A percentile compares a stretch with the other conserved stretches of the same genome.
phyloP scores from a whole-genome alignment of 129 eudicot species.

The Escallonia herrerae region DNA sequence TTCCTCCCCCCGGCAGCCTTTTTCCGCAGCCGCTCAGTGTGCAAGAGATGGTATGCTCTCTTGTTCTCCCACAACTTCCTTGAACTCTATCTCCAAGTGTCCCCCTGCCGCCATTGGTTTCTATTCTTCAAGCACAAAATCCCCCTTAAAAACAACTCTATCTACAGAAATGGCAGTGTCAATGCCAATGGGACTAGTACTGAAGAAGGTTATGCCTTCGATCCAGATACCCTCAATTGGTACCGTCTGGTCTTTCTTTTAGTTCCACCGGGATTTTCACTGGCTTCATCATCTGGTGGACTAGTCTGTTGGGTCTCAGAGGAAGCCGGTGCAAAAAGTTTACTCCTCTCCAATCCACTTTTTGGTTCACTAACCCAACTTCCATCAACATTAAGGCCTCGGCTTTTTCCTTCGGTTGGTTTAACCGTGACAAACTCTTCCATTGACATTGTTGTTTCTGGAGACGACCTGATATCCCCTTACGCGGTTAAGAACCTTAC shows the following conservation, averaged over 20 bases:
- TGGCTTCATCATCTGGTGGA: conserved; percentile 71
- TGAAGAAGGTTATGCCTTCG: conserved; percentile 55
- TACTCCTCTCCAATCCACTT: conserved; percentile 65
- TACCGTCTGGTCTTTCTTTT: conserved; percentile 48
- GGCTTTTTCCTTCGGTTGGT: conserved; percentile 76
- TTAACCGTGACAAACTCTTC: conserved; percentile 59
- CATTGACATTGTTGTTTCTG: conserved; percentile 60
- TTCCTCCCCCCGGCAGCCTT: conserved; percentile 83
- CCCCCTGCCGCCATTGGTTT: conserved; percentile 60
- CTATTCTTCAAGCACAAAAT: conserved; percentile 63
- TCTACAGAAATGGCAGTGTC: conserved; percentile 18
- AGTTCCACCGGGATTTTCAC: conserved; percentile 69
- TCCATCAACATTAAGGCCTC: conserved; percentile 66
- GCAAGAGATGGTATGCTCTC: conserved; percentile 88
- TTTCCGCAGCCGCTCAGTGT: conserved; percentile 73
- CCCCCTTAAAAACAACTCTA: conserved; percentile 13
- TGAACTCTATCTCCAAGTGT: conserved; percentile 61
- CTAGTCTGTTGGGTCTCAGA: conserved; percentile 80
- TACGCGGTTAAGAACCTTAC: conserved; percentile 86
- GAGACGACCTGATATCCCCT: conserved; percentile 90
- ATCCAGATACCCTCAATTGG: conserved; percentile 64
- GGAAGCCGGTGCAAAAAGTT: conserved; percentile 60
- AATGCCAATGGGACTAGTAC: conserved; percentile 5
- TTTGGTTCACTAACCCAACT: conserved; percentile 35
- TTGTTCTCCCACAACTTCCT: conserved; percentile 59